These are phyloP conservation scores for Chalaropsis thielavioides DNA, from an alignment of 2,329 filamentous ascomycete species.

Conservation along the genomic window DNA sequence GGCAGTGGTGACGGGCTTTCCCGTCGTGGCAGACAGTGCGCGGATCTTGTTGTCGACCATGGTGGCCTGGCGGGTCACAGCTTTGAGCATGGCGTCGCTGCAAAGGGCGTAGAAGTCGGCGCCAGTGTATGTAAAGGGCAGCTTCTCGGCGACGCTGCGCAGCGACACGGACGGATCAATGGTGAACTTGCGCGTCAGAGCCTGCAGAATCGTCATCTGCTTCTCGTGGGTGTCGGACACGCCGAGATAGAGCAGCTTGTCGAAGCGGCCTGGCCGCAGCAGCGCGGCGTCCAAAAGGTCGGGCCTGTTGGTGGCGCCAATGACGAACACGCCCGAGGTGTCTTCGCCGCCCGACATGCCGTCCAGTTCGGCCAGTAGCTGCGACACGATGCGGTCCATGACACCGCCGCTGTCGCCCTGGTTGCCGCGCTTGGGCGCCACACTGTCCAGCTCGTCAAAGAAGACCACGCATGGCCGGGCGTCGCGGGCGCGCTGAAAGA, in stretches of 20 bases:
- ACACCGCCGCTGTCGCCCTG: constrained; percentile 95
- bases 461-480: constrained; percentile 82
- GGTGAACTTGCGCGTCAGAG: constrained; percentile 89
- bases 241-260: constrained; percentile 96
- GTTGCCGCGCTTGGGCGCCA: constrained; percentile 91
- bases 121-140: constrained; percentile 94
- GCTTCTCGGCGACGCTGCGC: constrained; percentile 51
- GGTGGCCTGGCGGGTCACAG: constrained; percentile 78
- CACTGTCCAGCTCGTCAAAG: constrained; percentile 85
- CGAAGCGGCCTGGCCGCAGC: constrained; percentile 78
- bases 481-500: constrained; percentile 76
- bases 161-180: constrained; percentile 69
- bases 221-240: constrained; percentile 95
- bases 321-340: constrained; percentile 87
- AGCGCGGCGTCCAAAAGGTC: constrained; percentile 85
- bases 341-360: constrained; percentile 57
- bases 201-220: constrained; percentile 86
- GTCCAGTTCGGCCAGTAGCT: constrained; percentile 86
- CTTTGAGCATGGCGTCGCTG: constrained; percentile 97
- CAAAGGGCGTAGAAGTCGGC: constrained; percentile 95
- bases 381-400: constrained; percentile 94
- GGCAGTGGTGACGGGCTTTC: constrained; percentile 57
- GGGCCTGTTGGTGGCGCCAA: constrained; percentile 88
- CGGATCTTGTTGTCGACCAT: constrained; percentile 73
- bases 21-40: constrained; percentile 42